A percentile compares a stretch with the other conserved stretches of the same genome.
Evolutionary conservation across 2,329 filamentous ascomycete genomes (phyloP).

Genomic region (Aschersonia sp.): DNA sequence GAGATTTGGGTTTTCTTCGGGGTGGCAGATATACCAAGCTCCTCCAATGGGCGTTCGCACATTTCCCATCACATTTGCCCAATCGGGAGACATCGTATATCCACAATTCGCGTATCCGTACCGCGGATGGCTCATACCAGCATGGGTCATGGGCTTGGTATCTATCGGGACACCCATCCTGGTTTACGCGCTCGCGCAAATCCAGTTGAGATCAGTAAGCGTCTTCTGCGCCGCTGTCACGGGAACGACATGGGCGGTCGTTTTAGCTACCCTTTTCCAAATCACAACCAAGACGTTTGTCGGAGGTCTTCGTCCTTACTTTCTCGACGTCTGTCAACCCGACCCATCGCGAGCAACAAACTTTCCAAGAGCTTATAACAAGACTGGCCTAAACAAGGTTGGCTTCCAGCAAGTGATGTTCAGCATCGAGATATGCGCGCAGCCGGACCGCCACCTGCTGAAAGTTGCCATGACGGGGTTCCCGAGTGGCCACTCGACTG

Average conservation of each 20-base stretch:
- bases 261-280: slow-evolving; percentile 47
- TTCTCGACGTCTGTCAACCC: slow-evolving; percentile 49
- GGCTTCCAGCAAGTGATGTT: slow-evolving; percentile 50
- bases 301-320: slow-evolving; percentile 48
- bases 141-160: no score
- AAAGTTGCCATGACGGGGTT: slow-evolving; percentile 50
- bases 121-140: no score
- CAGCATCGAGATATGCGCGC: slow-evolving; percentile 45
- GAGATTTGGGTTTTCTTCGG: no score
- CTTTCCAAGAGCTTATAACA: slow-evolving; percentile 17
- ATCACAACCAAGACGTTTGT: slow-evolving; percentile 53
- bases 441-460: slow-evolving; percentile 34
- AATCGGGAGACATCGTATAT: no score
- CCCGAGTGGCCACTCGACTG: slow-evolving; percentile 53
- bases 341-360: slow-evolving; percentile 24
- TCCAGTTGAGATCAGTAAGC: slow-evolving; percentile 42
- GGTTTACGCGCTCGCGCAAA: slow-evolving; percentile 41
- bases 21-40: no score
- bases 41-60: no score
- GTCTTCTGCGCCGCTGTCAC: slow-evolving; percentile 48
- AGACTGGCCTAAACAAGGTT: slow-evolving; percentile 23
- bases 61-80: no score
- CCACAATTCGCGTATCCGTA: no score
- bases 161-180: slow-evolving; percentile 26
- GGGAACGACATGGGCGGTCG: slow-evolving; percentile 44